phyloP scores from a whole-genome alignment of 768 basidiomycete genomes.

The Pulveroboletus sp. region DNA sequence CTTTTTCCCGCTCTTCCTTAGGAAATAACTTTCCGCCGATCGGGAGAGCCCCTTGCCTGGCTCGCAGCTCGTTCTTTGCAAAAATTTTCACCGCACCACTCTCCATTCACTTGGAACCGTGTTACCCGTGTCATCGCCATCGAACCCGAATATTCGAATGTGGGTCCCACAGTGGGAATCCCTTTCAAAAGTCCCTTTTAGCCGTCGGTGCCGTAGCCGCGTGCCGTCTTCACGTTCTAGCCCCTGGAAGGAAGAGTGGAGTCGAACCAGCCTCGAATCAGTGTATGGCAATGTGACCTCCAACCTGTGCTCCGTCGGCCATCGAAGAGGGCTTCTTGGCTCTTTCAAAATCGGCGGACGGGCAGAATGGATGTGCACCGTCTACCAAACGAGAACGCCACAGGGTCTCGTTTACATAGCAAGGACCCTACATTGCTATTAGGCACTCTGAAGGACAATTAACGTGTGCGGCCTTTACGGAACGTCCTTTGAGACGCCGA shows the following conservation, averaged over 20 bases:
- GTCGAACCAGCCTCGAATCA: neutral
- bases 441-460: constrained; percentile 17
- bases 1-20: neutral
- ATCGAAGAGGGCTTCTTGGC: neutral
- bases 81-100: neutral
- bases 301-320: neutral
- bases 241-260: neutral
- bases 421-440: constrained; percentile 6
- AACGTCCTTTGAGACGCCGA: constrained; percentile 11
- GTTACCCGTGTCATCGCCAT: neutral
- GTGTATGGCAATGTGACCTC: neutral
- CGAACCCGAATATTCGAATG: neutral
- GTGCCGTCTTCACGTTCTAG: neutral
- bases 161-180: constrained; percentile 27
- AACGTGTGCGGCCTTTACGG: constrained; percentile 17
- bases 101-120: constrained; percentile 16
- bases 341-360: constrained; percentile 11
- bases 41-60: constrained; percentile 12
- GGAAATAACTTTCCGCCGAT: neutral
- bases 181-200: neutral
- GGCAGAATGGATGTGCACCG: neutral
- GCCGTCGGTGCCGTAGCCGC: constrained; percentile 1
- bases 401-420: constrained; percentile 16
- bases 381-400: neutral
- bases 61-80: neutral